These are phyloP conservation scores for Datisca glomerata DNA, from an alignment of 306 rosid species.

Conservation along the genomic window DNA sequence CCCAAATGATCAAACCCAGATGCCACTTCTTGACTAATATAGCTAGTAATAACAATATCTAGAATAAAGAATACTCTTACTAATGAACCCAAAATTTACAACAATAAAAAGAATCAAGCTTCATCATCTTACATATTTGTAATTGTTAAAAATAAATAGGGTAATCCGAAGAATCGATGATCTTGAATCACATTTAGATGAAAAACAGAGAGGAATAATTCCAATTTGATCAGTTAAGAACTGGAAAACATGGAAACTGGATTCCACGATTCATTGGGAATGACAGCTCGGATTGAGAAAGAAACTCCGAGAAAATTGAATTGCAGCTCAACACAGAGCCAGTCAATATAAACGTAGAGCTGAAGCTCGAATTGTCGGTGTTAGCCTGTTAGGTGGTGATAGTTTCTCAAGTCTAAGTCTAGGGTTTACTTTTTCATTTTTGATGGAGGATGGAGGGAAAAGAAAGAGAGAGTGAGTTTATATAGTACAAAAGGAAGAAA, in stretches of 20 bases:
- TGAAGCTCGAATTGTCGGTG: background rate
- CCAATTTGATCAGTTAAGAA: background rate
- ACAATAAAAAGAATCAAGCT: no score
- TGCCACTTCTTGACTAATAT: background rate
- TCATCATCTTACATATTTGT: conserved; percentile 1
- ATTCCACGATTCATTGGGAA: conserved; percentile 1
- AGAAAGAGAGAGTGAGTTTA: no score
- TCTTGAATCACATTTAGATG: no score
- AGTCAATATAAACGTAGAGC: background rate
- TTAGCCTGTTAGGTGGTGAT: no score
- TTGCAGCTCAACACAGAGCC: conserved; percentile 8
- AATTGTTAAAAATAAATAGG: background rate
- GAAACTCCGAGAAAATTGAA: conserved; percentile 9
- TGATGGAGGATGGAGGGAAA: no score
- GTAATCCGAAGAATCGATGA: conserved; percentile 9
- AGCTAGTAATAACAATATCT: background rate
- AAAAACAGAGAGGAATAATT: no score
- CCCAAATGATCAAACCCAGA: conserved; percentile 27
- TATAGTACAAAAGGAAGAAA: no score
- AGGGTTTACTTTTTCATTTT: no score
- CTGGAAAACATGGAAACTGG: conserved; percentile 1
- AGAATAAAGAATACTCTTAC: no score
- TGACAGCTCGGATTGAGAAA: conserved; percentile 6
- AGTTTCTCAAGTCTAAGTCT: no score
- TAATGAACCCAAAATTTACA: no score